Evolutionary conservation across 2,329 filamentous ascomycete species (phyloP).

Genomic region (Whalleya microplaca): DNA sequence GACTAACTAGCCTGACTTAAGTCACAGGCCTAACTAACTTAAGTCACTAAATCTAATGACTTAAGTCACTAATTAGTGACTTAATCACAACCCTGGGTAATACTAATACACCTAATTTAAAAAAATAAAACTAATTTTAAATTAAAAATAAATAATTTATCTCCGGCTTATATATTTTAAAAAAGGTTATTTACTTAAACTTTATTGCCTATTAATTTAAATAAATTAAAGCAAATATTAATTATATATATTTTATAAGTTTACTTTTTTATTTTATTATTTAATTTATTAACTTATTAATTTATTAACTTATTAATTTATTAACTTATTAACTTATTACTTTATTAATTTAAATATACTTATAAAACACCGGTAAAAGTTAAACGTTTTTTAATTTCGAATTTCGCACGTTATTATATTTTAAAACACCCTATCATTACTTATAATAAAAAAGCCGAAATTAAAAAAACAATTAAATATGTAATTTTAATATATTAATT

Average conservation of each 20-base stretch:
- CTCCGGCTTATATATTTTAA: not conserved
- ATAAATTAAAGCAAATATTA: not conserved
- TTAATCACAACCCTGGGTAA: too few relatives aligned
- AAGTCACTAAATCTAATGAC: too few relatives aligned
- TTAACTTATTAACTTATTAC: not conserved
- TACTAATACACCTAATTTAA: not conserved
- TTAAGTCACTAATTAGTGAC: too few relatives aligned
- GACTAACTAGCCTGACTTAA: too few relatives aligned
- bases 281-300: too few relatives aligned
- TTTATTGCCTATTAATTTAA: not conserved
- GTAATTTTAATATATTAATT: not conserved
- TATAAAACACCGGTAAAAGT: too few relatives aligned
- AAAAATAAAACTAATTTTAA: constrained; percentile 1
- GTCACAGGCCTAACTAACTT: too few relatives aligned
- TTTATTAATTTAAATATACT: not conserved
- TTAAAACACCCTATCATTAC: not conserved
- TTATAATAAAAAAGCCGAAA: not conserved
- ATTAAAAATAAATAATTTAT: not conserved
- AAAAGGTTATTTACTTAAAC: not conserved
- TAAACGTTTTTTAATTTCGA: not conserved
- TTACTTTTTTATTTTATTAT: constrained; percentile 1
- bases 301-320: too few relatives aligned
- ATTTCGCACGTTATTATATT: not conserved
- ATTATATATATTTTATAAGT: constrained; percentile 5
- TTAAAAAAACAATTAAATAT: not conserved